Evolutionary conservation across 2,329 filamentous ascomycete genomes (phyloP), one percentile per base, ranked within the genome.

Genomic region (Xylaria multiplex): DNA sequence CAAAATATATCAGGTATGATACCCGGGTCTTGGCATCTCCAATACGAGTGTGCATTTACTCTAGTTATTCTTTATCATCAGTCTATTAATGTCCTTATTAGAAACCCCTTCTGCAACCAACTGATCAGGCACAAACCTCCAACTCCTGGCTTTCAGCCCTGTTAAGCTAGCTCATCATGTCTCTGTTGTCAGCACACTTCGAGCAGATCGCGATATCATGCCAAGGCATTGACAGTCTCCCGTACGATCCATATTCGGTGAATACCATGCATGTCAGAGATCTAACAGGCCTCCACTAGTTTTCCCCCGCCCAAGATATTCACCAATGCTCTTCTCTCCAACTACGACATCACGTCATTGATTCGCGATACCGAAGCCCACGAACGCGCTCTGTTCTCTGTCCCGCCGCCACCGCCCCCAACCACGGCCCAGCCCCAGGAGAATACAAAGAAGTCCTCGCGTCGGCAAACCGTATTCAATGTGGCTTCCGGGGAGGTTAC

Each of bases 321-420:
- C 81, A 96, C 94, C 72, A 97, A 97, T 78, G 93, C 96, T 40
- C 86, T 99, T 45, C 89, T 98, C 55, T 90, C 91, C 63, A 90
- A 90, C 71, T 90, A 94, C 79, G 96, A 99, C 79, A 98, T 99
- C 72, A 98, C 96, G 3, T 88, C 92, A 13, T 83, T 99, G 54
- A 97, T 99, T 75, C 92, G 96, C 67, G 96, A 99, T 78, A 97
- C 95, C 3, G 96, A 99, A 79, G 82, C 91, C 24, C 95, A 98
- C 81, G 96, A 99, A 79, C 91, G 94, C 74, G 95, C 95, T 6
- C 88, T 99, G 19, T 99, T 98, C 82, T 96, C 95, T 43, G 90
- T 97, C 0, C 93, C 95, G 0, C 89, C 92, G 0, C 88, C 91
- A 0, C 84, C 81, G 5, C 84, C 84, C 3, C 85, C 75, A 46